phyloP scores from a whole-genome alignment of 768 basidiomycete genomes.

The Phanerochaete sordida region DNA sequence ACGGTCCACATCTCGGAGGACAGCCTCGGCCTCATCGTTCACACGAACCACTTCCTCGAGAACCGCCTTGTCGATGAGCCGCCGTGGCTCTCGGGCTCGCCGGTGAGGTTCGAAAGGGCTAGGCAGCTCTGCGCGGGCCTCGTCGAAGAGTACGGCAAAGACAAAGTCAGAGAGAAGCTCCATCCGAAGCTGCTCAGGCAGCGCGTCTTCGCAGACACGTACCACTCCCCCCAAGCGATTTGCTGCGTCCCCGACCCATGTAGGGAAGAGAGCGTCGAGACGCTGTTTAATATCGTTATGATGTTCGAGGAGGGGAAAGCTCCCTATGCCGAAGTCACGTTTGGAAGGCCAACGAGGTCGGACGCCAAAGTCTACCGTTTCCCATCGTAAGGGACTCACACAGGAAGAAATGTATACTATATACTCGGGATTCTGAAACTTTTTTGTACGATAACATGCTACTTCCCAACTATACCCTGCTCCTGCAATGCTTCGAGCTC shows the following conservation, averaged over 20 bases:
- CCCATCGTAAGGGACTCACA: slow-evolving; percentile 7
- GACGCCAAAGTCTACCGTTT: slow-evolving; percentile 18
- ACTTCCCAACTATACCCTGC: slow-evolving; percentile 24
- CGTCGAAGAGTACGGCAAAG: slow-evolving; percentile 7
- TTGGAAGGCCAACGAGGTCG: slow-evolving; percentile 22
- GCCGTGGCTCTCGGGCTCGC: slow-evolving; percentile 29
- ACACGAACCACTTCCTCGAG: slow-evolving; percentile 35
- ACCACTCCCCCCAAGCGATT: slow-evolving; percentile 29
- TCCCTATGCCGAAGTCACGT: slow-evolving; percentile 30
- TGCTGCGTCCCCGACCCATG: slow-evolving; percentile 24
- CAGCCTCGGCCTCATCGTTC: slow-evolving; percentile 26
- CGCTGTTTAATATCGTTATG: slow-evolving; percentile 36
- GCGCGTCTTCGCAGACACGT: slow-evolving; percentile 29
- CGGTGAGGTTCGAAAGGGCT: slow-evolving; percentile 25
- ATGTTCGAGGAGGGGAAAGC: slow-evolving; percentile 20
- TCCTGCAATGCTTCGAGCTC: slow-evolving; percentile 22
- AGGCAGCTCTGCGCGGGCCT: slow-evolving; percentile 23
- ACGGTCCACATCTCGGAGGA: slow-evolving; percentile 24
- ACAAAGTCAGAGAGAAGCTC: slow-evolving; percentile 12
- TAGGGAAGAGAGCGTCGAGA: slow-evolving; percentile 22
- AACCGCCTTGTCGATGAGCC: slow-evolving; percentile 30
- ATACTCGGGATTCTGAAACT: no score
- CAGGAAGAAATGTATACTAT: no score
- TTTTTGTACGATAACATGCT: no score
- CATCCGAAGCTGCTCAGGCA: slow-evolving; percentile 22